Percentiles rank a stretch among this genome's conserved stretches.
Conservation (phyloP, 179 eudicot genomes). For the Silene noctiflora region DNA sequence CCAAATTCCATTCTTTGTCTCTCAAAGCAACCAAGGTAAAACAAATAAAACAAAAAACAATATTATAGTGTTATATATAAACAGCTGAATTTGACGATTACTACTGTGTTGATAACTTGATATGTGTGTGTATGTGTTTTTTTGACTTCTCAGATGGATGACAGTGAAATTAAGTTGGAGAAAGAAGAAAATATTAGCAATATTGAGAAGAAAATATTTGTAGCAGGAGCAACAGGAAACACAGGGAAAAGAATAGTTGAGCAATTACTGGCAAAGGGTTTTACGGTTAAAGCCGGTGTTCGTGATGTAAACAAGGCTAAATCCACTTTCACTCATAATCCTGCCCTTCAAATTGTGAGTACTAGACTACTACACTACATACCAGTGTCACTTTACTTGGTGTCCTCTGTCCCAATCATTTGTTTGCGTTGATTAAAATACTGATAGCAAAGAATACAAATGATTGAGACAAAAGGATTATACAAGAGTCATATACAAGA, state of each 20-base stretch:
- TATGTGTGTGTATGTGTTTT: no score
- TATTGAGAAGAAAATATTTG: conserved; percentile 69
- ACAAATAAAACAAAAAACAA: no score
- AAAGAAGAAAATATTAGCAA: conserved; percentile 33
- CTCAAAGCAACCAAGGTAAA: conserved; percentile 29
- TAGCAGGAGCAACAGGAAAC: conserved; percentile 91
- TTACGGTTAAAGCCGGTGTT: conserved; percentile 89
- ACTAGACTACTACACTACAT: no score
- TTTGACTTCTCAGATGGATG: conserved; percentile 46
- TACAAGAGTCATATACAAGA: no score
- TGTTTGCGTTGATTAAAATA: no score
- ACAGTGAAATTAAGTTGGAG: conserved; percentile 45
- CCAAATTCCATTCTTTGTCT: conserved; percentile 18
- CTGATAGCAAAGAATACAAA: no score
- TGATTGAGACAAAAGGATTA: no score
- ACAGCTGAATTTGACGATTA: not conserved
- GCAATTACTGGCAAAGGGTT: conserved; percentile 80
- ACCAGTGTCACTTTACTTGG: no score
- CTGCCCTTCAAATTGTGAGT: conserved; percentile 79
- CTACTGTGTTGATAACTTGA: not conserved
- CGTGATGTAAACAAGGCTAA: conserved; percentile 74
- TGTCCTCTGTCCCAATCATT: no score
- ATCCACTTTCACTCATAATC: conserved; percentile 43
- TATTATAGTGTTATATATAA: no score
- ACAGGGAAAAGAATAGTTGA: conserved; percentile 89